A percentile compares a stretch with the other conserved stretches of the same genome.
Evolutionary conservation across 179 eudicot genomes (phyloP).

Genomic region (Silene coronaria): DNA sequence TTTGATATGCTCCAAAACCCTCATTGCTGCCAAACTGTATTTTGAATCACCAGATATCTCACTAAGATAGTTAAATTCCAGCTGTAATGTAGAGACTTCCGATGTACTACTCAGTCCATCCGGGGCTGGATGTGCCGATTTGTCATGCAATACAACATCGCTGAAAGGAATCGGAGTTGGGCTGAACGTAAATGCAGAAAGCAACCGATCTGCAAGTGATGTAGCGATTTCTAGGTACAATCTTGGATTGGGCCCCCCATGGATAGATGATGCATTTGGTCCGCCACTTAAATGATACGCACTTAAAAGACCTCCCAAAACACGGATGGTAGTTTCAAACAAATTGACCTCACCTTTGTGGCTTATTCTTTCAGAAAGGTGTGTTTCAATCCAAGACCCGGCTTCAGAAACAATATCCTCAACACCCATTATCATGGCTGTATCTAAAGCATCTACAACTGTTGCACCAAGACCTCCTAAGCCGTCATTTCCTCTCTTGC

Average conservation of each 20-base stretch:
- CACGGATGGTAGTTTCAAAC: constrained; percentile 93
- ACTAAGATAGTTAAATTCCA: constrained; percentile 93
- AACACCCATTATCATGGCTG: constrained; percentile 89
- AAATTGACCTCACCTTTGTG: constrained; percentile 85
- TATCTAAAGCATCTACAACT: constrained; percentile 86
- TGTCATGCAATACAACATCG: constrained; percentile 71
- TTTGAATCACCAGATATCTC: constrained; percentile 73
- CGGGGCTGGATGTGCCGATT: constrained; percentile 73
- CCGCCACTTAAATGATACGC: constrained; percentile 89
- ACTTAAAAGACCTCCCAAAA: constrained; percentile 94
- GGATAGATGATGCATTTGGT: constrained; percentile 28
- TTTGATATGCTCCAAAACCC: constrained; percentile 79
- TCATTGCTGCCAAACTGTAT: constrained; percentile 76
- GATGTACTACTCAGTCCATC: constrained; percentile 94
- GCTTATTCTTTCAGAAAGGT: constrained; percentile 69
- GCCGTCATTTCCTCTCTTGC: constrained; percentile 74
- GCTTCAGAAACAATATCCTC: constrained; percentile 84
- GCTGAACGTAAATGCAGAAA: constrained; percentile 79
- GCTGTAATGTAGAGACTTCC: constrained; percentile 86
- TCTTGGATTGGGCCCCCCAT: constrained; percentile 61
- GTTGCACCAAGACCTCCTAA: constrained; percentile 99
- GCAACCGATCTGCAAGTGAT: constrained; percentile 75
- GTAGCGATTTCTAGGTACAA: constrained; percentile 74
- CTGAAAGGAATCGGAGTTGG: constrained; percentile 86
- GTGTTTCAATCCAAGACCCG: constrained; percentile 84